Evolutionary conservation across 2,329 filamentous ascomycete species (phyloP).

Genomic region (Talaromyces sp.): DNA sequence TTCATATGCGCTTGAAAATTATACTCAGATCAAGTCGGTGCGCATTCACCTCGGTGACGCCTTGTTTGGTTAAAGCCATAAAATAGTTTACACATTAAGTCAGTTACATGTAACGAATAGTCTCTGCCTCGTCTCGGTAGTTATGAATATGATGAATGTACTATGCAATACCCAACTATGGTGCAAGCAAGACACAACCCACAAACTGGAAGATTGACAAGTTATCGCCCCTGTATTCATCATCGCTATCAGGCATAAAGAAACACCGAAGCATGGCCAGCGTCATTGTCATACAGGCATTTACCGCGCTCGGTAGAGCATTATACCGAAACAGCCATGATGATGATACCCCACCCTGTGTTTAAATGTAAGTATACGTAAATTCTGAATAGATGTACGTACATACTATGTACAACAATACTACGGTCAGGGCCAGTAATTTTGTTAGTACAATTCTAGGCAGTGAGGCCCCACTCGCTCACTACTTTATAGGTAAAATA

Average conservation of each 20-base stretch:
- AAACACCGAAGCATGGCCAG: background rate
- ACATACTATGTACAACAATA: background rate
- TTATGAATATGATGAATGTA: conserved; percentile 2
- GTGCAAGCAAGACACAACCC: background rate
- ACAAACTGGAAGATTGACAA: background rate
- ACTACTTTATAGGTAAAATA: too few species aligned
- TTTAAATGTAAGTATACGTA: background rate
- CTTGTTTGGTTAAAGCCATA: conserved; percentile 40
- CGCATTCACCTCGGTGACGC: conserved; percentile 44
- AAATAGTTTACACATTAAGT: background rate
- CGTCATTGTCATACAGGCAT: background rate
- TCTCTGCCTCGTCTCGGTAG: background rate
- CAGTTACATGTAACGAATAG: background rate
- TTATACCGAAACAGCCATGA: background rate
- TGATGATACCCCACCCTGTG: background rate
- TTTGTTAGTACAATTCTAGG: too few species aligned
- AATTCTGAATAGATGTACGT: background rate
- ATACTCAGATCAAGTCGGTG: conserved; percentile 49
- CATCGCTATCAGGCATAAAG: background rate
- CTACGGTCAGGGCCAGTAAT: too few species aligned
- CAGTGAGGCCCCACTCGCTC: too few species aligned
- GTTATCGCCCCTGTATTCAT: too few species aligned
- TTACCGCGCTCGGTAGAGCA: background rate
- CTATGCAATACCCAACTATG: background rate
- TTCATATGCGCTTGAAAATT: conserved; percentile 49